Evolutionary conservation across 805 yeast species (phyloP).

Genomic region (Wickerhamomyces hampshirensis): DNA sequence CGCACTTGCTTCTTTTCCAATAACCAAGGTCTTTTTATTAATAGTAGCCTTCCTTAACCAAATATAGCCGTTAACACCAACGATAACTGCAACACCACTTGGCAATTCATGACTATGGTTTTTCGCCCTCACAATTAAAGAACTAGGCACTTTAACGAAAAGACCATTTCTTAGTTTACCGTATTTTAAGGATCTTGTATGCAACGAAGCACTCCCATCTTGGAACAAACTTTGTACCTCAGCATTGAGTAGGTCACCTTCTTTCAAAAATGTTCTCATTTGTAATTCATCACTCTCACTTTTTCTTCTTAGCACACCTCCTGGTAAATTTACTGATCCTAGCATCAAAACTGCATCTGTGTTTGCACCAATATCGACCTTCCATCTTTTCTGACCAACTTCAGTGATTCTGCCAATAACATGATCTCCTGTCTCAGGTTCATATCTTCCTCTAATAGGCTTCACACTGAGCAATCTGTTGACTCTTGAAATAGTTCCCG

Average conservation of each 20-base stretch:
- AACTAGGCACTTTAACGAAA: constrained; percentile 75
- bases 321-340: constrained; percentile 95
- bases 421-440: constrained; percentile 96
- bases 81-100: constrained; percentile 84
- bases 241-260: constrained; percentile 92
- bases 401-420: constrained; percentile 91
- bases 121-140: constrained; percentile 77
- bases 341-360: constrained; percentile 89
- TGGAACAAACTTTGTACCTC: constrained; percentile 88
- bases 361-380: constrained; percentile 92
- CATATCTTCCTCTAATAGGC: constrained; percentile 82
- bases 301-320: constrained; percentile 92
- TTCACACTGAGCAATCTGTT: constrained; percentile 81
- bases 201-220: constrained; percentile 91
- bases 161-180: constrained; percentile 93
- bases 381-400: constrained; percentile 93
- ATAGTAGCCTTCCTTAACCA: constrained; percentile 86
- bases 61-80: constrained; percentile 92
- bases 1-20: constrained; percentile 32
- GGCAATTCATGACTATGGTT: constrained; percentile 87
- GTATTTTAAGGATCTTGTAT: constrained; percentile 91
- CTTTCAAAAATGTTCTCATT: constrained; percentile 91
- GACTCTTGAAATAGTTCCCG: constrained; percentile 83
- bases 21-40: constrained; percentile 25
- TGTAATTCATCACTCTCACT: constrained; percentile 94